These are phyloP conservation scores for Cryptomeria japonica DNA, from an alignment of 75 land plant genomes.

Conservation along the genomic window DNA sequence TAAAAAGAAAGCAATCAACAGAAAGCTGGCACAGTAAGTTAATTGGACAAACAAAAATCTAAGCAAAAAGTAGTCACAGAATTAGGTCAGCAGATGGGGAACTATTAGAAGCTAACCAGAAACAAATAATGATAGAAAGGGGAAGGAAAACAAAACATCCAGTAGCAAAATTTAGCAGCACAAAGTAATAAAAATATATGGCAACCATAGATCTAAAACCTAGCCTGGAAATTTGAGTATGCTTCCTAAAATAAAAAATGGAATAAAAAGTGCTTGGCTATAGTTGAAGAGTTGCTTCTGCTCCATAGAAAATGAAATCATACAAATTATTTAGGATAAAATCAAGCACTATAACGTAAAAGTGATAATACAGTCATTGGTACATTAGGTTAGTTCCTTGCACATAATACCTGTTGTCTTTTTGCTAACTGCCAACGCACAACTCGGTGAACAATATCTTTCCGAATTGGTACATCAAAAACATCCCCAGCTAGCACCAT, in stretches of 20 bases:
- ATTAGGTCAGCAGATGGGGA: background rate
- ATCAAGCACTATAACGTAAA: background rate
- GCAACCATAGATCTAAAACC: background rate
- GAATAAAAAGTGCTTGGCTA: background rate
- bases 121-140: background rate
- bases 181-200: background rate
- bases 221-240: background rate
- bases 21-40: background rate
- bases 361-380: background rate
- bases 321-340: background rate
- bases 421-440: constrained; percentile 98
- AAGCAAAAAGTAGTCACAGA: background rate
- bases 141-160: background rate
- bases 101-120: background rate
- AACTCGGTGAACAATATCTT: constrained; percentile 92
- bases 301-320: background rate
- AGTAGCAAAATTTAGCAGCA: background rate
- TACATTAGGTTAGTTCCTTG: background rate
- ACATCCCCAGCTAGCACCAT: constrained; percentile 95
- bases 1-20: background rate
- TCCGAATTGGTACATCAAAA: constrained; percentile 95
- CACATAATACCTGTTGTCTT: constrained; percentile 70
- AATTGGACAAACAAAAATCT: background rate
- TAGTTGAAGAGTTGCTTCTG: background rate
- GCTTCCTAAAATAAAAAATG: background rate